Evolutionary conservation across 1,139 yeast genomes (phyloP), one percentile per base, ranked within the genome.

Genomic region (Pichia kudriavzevii): DNA sequence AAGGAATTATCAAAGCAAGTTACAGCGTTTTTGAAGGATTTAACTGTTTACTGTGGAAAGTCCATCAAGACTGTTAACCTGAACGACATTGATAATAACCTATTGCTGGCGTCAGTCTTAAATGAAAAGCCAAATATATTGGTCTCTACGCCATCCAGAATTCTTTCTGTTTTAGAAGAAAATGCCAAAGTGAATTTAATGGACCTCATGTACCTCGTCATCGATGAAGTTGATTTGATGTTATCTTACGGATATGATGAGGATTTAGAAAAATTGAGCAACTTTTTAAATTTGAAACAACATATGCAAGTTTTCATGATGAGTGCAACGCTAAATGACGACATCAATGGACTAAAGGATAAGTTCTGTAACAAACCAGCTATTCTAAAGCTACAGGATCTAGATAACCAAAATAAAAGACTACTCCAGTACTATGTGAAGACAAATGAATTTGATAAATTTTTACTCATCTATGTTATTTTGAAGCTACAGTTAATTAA

Each of bases 301-400:
- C 77, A 79, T 38, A 64, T 85, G 47, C 98, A 93, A 61, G 79
- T 94, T 2, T 88, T 87, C 61, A 65, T 93, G 47, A 91, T 91
- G 97, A 84, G 95, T 58, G 99, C 99, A 2, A 93, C 98, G 3
- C 64, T 93, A 40, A 83, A 79, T 53, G 94, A 84, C 34, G 97
- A 91, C 43, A 74, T 88, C 44, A 77, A 83, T 41, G 75, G 72
- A 31, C 63, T 93, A 50, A 91, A 91, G 59, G 56, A 64, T 30
- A 71, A 73, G 51, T 87, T 82, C 56, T 91, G 97, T 59, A 75
- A 88, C 37, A 74, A 75, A 47, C 94, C 96, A 2, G 95, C 94
- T 0, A 72, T 85, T 28, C 64, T 93, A 43, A 82, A 79, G 53
- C 67, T 91, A 30, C 87, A 80, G 48, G 85, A 78, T 38, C 69